Base-by-base conservation (phyloP, 352 stramenopile species). In the Lagenidium giganteum region DNA sequence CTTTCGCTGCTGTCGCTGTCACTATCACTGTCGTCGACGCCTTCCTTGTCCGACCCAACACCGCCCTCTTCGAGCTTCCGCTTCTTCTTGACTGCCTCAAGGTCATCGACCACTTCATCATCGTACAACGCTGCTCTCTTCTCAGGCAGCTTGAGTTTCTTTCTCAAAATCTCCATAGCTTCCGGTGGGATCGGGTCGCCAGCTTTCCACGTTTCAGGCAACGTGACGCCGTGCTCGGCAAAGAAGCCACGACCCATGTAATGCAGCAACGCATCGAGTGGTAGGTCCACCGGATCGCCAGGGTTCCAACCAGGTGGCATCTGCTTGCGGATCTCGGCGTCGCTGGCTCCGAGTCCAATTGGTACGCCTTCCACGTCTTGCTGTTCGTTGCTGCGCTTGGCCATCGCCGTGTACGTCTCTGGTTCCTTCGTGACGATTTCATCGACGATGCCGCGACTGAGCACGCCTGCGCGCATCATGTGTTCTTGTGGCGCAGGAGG, bases 381-480 rank as follows among this genome's bases (percentile, higher is more conserved):
- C 23, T 47, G 16, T 22, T 11, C 16, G 22, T 47, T 54, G 17
- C 63, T 77, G 1, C 60, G 47, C 8, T 56, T 48, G 8, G 52
- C 54, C 14, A 62, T 57, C 29, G 59, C 79, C 44, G 80, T 79
- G 48, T 87, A 87, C 32, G 76, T 74, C 25, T 82, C 69, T 0
- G 67, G 49, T 4, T 81, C 74, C 34, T 83, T 74, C 9, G 80
- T 92, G 29, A 92, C 77, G 30, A 83, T 84, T 43, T 86, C 77
- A 25, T 81, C 76, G 13, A 92, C 71, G 28, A 92, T 75, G 22
- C 80, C 80, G 17, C 80, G 80, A 61, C 77, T 90, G 8, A 93
- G 59, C 9, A 93, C 78, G 44, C 80, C 80, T 0, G 77, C 80
- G 25, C 80, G 77, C 80, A 93, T 93, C 75, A 90, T 90, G 42